A percentile compares a stretch with the other conserved stretches of the same genome.
Conservation (phyloP, 805 yeast genomes). For the Metschnikowia koreensis region DNA sequence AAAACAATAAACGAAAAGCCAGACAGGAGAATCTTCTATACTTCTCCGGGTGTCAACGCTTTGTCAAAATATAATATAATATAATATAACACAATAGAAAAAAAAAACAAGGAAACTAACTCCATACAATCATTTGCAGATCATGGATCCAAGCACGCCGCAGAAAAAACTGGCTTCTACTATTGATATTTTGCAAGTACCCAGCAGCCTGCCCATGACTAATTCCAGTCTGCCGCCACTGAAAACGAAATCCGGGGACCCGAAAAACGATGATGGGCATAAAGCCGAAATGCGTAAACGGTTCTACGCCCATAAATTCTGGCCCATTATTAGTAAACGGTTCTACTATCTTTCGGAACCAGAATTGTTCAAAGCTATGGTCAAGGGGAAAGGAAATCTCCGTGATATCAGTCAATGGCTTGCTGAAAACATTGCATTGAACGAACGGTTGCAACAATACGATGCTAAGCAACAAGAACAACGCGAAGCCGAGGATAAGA, state of each 20-base stretch:
- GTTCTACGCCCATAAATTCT: constrained; percentile 39
- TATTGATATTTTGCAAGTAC: constrained; percentile 33
- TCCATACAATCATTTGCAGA: not conserved
- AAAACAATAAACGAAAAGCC: no score
- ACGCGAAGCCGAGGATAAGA: constrained; percentile 4
- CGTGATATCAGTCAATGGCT: constrained; percentile 40
- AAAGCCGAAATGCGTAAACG: constrained; percentile 25
- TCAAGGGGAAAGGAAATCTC: constrained; percentile 42
- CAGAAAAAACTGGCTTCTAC: constrained; percentile 2
- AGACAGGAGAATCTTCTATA: no score
- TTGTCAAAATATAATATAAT: no score
- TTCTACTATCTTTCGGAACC: constrained; percentile 41
- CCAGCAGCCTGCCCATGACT: constrained; percentile 39
- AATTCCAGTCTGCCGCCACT: constrained; percentile 8
- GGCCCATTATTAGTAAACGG: constrained; percentile 34
- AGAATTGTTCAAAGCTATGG: constrained; percentile 42
- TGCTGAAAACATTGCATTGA: constrained; percentile 26
- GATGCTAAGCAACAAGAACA: constrained; percentile 12
- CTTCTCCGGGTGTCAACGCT: no score
- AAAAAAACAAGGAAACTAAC: no score
- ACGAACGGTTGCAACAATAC: constrained; percentile 15
- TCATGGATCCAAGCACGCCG: constrained; percentile 17
- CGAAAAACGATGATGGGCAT: constrained; percentile 14
- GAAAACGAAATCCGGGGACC: constrained; percentile 4
- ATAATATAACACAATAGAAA: no score